phyloP scores from a whole-genome alignment of 345 rosid genomes.

The Luvunga scandens region DNA sequence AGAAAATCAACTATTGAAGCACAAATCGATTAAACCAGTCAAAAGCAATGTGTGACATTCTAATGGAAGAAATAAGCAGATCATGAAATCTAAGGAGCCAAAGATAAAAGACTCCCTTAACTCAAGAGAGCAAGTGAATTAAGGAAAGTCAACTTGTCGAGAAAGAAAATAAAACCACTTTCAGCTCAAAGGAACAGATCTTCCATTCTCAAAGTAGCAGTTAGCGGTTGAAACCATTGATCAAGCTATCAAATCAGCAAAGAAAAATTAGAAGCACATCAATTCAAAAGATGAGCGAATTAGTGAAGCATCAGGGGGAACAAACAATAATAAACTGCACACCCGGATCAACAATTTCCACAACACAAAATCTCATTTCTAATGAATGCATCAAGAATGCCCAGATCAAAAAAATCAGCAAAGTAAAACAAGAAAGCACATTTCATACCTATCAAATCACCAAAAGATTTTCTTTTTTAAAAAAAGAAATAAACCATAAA shows the following conservation, averaged over 20 bases:
- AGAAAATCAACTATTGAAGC: background rate
- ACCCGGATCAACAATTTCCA: slow-evolving; percentile 9
- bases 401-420: background rate
- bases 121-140: background rate
- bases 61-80: background rate
- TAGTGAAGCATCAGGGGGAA: background rate
- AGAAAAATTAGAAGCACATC: background rate
- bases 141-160: background rate
- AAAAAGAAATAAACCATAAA: background rate
- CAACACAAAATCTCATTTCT: background rate
- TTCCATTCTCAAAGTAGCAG: background rate
- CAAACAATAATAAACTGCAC: background rate
- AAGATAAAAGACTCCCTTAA: background rate
- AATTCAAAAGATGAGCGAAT: background rate
- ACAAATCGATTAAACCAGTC: background rate
- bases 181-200: slow-evolving; percentile 3
- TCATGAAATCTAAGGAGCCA: background rate
- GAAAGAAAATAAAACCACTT: background rate
- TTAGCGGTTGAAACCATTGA: background rate
- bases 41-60: background rate
- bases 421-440: slow-evolving; percentile 3
- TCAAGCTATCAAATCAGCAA: background rate
- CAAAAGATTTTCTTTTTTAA: background rate
- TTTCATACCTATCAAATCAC: background rate
- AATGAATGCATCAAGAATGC: background rate